These are phyloP conservation scores for Globisporangium okanoganense DNA, from an alignment of 352 stramenopile species.

Conservation along the genomic window DNA sequence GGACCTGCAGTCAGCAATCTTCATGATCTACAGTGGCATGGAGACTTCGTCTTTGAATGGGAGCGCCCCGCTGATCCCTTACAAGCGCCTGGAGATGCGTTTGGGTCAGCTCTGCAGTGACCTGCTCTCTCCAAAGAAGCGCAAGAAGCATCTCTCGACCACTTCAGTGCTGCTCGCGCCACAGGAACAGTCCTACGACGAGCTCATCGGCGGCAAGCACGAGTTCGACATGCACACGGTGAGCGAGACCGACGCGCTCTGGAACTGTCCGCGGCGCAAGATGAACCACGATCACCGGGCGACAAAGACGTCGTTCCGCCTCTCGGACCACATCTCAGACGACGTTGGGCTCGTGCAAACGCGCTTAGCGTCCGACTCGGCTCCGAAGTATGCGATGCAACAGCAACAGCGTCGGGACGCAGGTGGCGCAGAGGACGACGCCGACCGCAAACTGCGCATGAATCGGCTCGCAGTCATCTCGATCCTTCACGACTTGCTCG, in stretches of 20 bases:
- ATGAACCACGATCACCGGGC: constrained; percentile 62
- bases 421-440: constrained; percentile 2
- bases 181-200: constrained; percentile 34
- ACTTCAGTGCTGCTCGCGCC: constrained; percentile 62
- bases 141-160: constrained; percentile 63
- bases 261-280: constrained; percentile 59
- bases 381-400: constrained; percentile 7
- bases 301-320: constrained; percentile 51
- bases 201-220: constrained; percentile 16
- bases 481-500: constrained; percentile 66
- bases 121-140: constrained; percentile 61
- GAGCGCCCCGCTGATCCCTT: constrained; percentile 27
- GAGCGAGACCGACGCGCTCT: constrained; percentile 45
- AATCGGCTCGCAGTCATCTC: constrained; percentile 35
- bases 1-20: constrained; percentile 54
- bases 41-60: background rate
- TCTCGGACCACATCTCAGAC: constrained; percentile 36
- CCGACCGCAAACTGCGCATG: constrained; percentile 23
- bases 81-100: constrained; percentile 36
- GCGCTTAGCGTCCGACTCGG: constrained; percentile 10
- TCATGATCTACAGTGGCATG: constrained; percentile 29
- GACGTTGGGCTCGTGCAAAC: constrained; percentile 14
- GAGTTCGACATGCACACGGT: constrained; percentile 36
- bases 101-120: constrained; percentile 57
- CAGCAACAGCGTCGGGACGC: background rate